Conservation (phyloP, 305 asterid genomes). For the Fraxinus baroniana region DNA sequence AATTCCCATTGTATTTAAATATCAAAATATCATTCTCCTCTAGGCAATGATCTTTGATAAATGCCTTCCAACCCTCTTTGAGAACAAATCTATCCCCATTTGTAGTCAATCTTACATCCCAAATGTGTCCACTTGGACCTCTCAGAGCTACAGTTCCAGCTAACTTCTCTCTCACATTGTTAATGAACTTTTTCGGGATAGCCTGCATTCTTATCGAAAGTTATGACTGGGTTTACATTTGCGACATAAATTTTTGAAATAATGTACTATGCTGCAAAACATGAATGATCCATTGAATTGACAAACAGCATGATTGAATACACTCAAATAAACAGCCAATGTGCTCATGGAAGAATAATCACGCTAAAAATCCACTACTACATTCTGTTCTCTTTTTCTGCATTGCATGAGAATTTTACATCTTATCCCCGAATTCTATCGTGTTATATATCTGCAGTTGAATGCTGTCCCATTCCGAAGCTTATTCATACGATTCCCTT, state of each 20-base stretch:
- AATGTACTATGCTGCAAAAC: not conserved
- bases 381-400: not conserved
- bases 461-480: too few species aligned
- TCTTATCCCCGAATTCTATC: too few species aligned
- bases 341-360: not conserved
- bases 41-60: slow-evolving; percentile 33
- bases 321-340: not conserved
- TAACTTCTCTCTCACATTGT: slow-evolving; percentile 34
- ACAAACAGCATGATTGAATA: not conserved
- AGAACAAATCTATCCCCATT: slow-evolving; percentile 22
- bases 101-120: slow-evolving; percentile 29
- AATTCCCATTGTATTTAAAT: slow-evolving; percentile 32
- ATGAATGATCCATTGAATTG: not conserved
- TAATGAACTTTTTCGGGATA: slow-evolving; percentile 35
- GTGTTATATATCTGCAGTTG: too few species aligned
- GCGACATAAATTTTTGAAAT: not conserved
- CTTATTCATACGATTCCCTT: too few species aligned
- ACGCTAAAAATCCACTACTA: not conserved
- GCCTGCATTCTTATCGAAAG: slow-evolving; percentile 28
- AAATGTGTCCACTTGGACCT: slow-evolving; percentile 41
- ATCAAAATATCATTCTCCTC: slow-evolving; percentile 34
- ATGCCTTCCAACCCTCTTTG: slow-evolving; percentile 35
- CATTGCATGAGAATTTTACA: too few species aligned
- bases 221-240: not conserved
- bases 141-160: slow-evolving; percentile 26